A percentile compares a stretch with the other conserved stretches of the same genome.
Evolutionary conservation across 306 rosid species (phyloP).

Genomic region (Cucurbita ficifolia): DNA sequence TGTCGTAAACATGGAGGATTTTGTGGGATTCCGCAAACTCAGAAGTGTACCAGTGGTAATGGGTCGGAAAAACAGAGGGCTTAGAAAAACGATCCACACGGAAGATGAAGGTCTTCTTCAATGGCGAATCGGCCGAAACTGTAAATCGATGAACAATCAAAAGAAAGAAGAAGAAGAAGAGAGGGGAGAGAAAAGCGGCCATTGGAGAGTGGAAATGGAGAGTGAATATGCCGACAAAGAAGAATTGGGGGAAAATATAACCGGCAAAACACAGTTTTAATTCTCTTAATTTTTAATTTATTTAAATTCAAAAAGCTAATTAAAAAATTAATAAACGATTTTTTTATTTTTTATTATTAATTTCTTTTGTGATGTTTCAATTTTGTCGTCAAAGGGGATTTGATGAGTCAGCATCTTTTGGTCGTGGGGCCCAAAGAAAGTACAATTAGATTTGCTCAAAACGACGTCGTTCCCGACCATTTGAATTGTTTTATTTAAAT

Average conservation of each 20-base stretch:
- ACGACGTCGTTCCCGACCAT: neutral
- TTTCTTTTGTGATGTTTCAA: neutral
- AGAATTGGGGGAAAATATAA: constrained; percentile 14
- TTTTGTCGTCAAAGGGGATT: neutral
- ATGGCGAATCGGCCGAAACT: constrained; percentile 1
- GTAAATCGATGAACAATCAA: neutral
- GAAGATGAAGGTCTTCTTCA: constrained; percentile 54
- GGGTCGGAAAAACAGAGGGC: constrained; percentile 68
- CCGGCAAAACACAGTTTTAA: neutral
- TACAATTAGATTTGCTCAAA: neutral
- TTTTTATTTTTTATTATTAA: too few relatives aligned
- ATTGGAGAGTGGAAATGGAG: constrained; percentile 14
- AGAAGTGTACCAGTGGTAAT: constrained; percentile 66
- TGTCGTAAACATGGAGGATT: constrained; percentile 59
- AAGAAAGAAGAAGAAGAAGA: constrained; percentile 9
- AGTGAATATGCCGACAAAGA: neutral
- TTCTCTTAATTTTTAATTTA: neutral
- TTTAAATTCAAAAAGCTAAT: neutral
- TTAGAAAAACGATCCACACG: constrained; percentile 43
- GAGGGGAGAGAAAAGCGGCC: constrained; percentile 5
- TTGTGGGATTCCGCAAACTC: constrained; percentile 40
- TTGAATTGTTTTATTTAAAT: neutral
- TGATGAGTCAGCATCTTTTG: constrained; percentile 7
- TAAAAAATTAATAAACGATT: neutral
- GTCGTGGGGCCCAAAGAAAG: neutral